Base-by-base conservation (phyloP, 345 rosid species). In the Chamaenerion angustifolium region DNA sequence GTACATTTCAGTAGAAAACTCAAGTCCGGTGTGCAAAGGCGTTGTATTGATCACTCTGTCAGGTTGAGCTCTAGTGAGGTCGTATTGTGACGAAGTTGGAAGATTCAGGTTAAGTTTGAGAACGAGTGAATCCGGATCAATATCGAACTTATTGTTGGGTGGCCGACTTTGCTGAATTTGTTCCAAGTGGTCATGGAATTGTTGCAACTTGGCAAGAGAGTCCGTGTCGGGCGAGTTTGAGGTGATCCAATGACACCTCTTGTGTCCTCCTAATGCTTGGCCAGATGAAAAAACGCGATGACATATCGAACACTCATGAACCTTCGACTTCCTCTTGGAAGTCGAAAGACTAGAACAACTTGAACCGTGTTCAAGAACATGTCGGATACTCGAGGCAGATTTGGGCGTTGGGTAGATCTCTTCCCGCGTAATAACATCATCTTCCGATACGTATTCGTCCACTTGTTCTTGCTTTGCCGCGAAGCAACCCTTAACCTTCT, bases 401-500 rank as follows among this genome's bases (percentile, higher is more conserved):
- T 78, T 77, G 10, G 6, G 37, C 0, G 67, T 55, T 0, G 67
- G 70, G 11, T 69, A 64, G 49, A 76, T 66, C 31, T 75, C 96
- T 16, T 77, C 85, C 23, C 71, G 71, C 0, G 76, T 72, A 59
- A 74, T 65, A 46, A 67, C 71, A 35, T 73, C 73, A 4, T 74
- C 78, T 8, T 76, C 81, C 7, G 57, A 67, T 19, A 61, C 43
- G 52, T 58, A 61, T 42, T 71, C 74, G 15, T 75, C 74, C 0
- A 54, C 54, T 0, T 61, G 68, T 49, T 79, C 83, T 23, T 67
- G 60, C 58, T 81, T 60, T 0, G 94, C 81, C 12, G 99, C 99
- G 62, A 85, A 93, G 55, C 99, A 93, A 19, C 99, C 99, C 66
- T 85, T 88, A 25, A 93, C 99, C 56, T 93, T 93, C 77, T 93